Percentiles rank a stretch among this genome's conserved stretches.
Evolutionary conservation across 2,329 filamentous ascomycete genomes (phyloP).

Genomic region (Aspergillus sergii): DNA sequence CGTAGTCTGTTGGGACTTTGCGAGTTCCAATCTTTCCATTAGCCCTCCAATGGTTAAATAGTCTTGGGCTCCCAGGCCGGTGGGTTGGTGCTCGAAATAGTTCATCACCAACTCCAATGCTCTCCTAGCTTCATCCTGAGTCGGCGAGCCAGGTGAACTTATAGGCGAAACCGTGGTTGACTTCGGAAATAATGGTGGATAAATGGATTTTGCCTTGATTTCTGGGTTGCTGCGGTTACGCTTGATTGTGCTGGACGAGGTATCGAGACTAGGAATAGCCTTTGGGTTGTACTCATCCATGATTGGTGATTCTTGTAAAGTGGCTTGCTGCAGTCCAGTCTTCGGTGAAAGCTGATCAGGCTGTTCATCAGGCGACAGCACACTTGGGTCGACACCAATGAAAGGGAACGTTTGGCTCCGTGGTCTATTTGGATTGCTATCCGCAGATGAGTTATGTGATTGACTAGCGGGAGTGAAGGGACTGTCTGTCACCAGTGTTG

Average conservation of each 20-base stretch:
- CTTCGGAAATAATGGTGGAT: conserved; percentile 41
- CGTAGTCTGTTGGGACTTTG: conserved; percentile 49
- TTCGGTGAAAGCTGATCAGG: conserved; percentile 61
- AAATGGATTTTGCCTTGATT: conserved; percentile 46
- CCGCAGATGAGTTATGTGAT: conserved; percentile 49
- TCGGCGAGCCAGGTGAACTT: conserved; percentile 67
- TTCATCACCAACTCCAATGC: conserved; percentile 80
- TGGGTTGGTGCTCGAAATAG: conserved; percentile 74
- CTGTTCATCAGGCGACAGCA: conserved; percentile 52
- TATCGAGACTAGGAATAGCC: conserved; percentile 24
- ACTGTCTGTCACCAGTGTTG: conserved; percentile 77
- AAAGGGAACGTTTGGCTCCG: conserved; percentile 85
- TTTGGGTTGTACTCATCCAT: conserved; percentile 51
- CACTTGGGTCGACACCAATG: conserved; percentile 54
- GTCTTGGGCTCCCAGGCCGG: conserved; percentile 75
- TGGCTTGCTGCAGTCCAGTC: conserved; percentile 45
- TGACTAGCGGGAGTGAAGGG: conserved; percentile 64
- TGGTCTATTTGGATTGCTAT: conserved; percentile 69
- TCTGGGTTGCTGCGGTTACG: conserved; percentile 49
- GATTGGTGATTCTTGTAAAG: conserved; percentile 55
- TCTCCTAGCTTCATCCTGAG: conserved; percentile 80
- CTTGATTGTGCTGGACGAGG: conserved; percentile 41
- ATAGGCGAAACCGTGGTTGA: conserved; percentile 51
- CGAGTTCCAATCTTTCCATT: conserved; percentile 80
- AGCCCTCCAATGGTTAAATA: conserved; percentile 77